Base-by-base conservation (phyloP, 169 alveolate species). In the Prorocentrum cordatum region DNA sequence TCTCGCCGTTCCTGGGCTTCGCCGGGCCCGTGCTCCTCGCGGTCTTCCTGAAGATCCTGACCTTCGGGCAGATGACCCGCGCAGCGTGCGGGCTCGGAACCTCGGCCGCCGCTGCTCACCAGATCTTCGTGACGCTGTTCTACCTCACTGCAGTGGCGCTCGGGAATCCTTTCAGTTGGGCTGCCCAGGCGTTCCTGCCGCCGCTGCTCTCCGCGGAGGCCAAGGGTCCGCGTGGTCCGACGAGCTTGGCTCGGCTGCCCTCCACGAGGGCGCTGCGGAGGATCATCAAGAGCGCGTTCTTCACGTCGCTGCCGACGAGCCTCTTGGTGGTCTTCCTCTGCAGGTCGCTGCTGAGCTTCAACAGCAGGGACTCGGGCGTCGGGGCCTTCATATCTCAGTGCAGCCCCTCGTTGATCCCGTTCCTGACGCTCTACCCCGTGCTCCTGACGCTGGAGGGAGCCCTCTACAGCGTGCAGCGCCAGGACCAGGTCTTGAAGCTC, bases 21-120 rank as follows among this genome's bases (percentile, higher is more conserved):
- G 91, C 91, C 3, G 91, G 91, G 7, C 91, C 91, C 18, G 91
- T 82, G 67, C 58, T 80, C 39, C 26, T 80, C 35, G 90, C 90
- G 1, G 90, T 80, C 18, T 80, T 80, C 47, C 27, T 64, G 58
- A 80, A 80, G 79, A 80, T 45, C 79, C 24, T 80, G 68, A 68
- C 68, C 24, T 14, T 80, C 58, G 79, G 66, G 18, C 45, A 39
- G 68, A 80, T 80, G 80, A 80, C 90, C 66, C 35, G 68, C 6
- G 80, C 38, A 0, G 54, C 90, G 9, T 12, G 54, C 54, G 9
- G n/a, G 54, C 54, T 42, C n/a, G 71, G 67, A 27, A 39, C 75
- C 22, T 29, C 75, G 35, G 79, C 70, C 3, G 84, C 84, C 2
- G 90, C 90, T 22, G 68, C 67, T 5, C 90, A 80, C 29, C 90